These are phyloP conservation scores for Naganishia liquefaciens DNA, from an alignment of 1,284 basidiomycete species.

Conservation along the genomic window DNA sequence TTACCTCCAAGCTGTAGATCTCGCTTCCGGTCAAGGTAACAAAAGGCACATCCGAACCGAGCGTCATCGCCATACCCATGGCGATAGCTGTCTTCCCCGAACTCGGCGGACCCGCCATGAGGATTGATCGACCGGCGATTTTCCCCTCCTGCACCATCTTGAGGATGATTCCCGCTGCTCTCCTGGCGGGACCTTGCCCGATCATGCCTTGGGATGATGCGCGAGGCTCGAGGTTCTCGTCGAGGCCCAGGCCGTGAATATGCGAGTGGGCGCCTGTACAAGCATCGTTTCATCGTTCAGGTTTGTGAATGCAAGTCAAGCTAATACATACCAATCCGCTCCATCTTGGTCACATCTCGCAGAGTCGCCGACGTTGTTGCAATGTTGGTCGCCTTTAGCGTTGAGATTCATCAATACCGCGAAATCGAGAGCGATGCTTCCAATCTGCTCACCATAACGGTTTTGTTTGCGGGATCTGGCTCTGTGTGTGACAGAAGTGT, in stretches of 20 bases:
- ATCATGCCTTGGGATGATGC: slow-evolving; percentile 90
- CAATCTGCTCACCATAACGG: slow-evolving; percentile 1
- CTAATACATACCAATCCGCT: slow-evolving; percentile 74
- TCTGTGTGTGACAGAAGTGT: background rate
- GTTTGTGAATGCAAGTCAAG: background rate
- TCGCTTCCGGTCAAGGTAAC: slow-evolving; percentile 96
- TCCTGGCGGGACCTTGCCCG: slow-evolving; percentile 89
- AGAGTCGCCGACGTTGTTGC: slow-evolving; percentile 56
- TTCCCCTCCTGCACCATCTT: slow-evolving; percentile 96
- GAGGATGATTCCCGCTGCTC: slow-evolving; percentile 94
- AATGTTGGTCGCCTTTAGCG: slow-evolving; percentile 45
- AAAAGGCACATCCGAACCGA: slow-evolving; percentile 92
- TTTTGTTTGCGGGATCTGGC: background rate
- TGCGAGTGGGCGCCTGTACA: slow-evolving; percentile 88
- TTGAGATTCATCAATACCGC: background rate
- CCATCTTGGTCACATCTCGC: slow-evolving; percentile 90
- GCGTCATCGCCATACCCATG: slow-evolving; percentile 93
- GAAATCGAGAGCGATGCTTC: too few species aligned
- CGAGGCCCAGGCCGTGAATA: slow-evolving; percentile 89
- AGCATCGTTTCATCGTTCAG: slow-evolving; percentile 26
- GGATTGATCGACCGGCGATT: slow-evolving; percentile 90
- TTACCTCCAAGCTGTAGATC: slow-evolving; percentile 83
- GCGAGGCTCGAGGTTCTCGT: slow-evolving; percentile 83
- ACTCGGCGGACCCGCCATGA: slow-evolving; percentile 94
- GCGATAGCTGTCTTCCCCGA: slow-evolving; percentile 98